Evolutionary conservation across 148 eudicot genomes (phyloP).

Genomic region (Persicaria tinctoria): DNA sequence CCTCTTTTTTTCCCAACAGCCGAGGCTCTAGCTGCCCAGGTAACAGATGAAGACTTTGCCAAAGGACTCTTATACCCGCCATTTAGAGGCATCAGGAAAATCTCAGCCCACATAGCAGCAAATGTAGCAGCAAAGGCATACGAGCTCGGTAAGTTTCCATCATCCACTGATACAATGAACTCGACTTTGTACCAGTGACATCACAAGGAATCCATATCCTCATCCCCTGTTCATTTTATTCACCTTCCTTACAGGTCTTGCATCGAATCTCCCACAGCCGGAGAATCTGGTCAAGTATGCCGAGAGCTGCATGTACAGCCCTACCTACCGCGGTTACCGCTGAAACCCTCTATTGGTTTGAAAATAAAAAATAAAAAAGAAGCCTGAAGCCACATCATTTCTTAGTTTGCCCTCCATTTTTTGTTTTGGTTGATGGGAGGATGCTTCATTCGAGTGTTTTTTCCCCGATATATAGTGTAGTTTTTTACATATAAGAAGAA

Average conservation of each 20-base stretch:
- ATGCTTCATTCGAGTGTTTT: not conserved
- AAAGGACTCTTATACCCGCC: constrained; percentile 95
- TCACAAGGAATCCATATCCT: too few species aligned
- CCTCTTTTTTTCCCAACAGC: constrained; percentile 41
- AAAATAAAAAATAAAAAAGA: not conserved
- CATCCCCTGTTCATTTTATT: not conserved
- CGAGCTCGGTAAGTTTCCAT: constrained; percentile 60
- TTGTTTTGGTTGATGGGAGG: not conserved
- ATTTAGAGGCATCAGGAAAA: constrained; percentile 78
- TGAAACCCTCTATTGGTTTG: not conserved
- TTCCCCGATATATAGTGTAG: not conserved
- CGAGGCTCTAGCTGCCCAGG: constrained; percentile 85
- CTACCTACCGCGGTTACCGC: constrained; percentile 43
- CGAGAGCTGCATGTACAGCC: constrained; percentile 80
- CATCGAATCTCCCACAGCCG: constrained; percentile 69
- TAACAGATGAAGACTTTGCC: constrained; percentile 64
- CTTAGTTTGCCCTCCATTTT: not conserved
- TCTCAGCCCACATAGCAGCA: constrained; percentile 95
- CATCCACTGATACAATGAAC: not conserved
- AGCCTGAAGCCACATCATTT: not conserved
- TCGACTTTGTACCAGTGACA: not conserved
- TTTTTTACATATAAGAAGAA: not conserved
- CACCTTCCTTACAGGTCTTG: constrained; percentile 39
- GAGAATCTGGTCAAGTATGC: constrained; percentile 52
- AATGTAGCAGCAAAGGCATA: constrained; percentile 90